Percentiles rank a stretch among this genome's conserved stretches.
Conservation (phyloP, 495 filamentous ascomycete genomes). For the Hypomontagnella submonticulosa region DNA sequence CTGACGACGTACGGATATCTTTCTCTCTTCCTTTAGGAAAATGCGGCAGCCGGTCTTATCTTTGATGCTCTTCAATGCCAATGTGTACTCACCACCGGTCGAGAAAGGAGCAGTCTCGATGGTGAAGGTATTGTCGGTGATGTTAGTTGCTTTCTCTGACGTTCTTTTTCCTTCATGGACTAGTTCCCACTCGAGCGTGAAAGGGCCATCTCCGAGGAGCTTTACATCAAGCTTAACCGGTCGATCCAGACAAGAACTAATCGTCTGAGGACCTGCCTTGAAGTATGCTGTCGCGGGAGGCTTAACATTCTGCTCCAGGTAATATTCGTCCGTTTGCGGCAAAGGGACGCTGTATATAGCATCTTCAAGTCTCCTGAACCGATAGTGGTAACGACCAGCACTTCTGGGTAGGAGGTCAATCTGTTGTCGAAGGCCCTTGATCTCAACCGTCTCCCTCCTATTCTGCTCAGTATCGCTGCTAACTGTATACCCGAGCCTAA, state of each 20-base stretch:
- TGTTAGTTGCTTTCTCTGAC: constrained; percentile 70
- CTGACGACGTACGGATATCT: constrained; percentile 86
- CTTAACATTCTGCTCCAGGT: constrained; percentile 90
- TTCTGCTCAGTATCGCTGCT: constrained; percentile 65
- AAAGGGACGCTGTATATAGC: constrained; percentile 71
- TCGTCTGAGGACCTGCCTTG: constrained; percentile 59
- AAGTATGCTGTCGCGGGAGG: constrained; percentile 86
- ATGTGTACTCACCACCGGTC: constrained; percentile 86
- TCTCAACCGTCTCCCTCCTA: constrained; percentile 57
- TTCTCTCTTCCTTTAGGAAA: constrained; percentile 80
- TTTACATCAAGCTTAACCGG: constrained; percentile 75
- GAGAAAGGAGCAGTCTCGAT: constrained; percentile 78
- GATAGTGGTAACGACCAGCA: constrained; percentile 88
- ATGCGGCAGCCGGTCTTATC: constrained; percentile 88
- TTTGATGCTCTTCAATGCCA: constrained; percentile 83
- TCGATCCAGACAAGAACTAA: constrained; percentile 83
- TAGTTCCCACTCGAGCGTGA: constrained; percentile 91
- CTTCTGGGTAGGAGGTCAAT: constrained; percentile 82
- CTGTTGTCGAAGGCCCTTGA: constrained; percentile 78
- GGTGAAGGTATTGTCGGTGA: constrained; percentile 67
- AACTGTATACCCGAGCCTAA: constrained; percentile 77
- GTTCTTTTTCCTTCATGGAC: constrained; percentile 88
- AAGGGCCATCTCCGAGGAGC: constrained; percentile 84
- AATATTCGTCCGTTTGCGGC: constrained; percentile 52
- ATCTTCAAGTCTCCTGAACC: constrained; percentile 82